phyloP scores from a whole-genome alignment of 2,329 filamentous ascomycete genomes.

The Botrytis tulipae region DNA sequence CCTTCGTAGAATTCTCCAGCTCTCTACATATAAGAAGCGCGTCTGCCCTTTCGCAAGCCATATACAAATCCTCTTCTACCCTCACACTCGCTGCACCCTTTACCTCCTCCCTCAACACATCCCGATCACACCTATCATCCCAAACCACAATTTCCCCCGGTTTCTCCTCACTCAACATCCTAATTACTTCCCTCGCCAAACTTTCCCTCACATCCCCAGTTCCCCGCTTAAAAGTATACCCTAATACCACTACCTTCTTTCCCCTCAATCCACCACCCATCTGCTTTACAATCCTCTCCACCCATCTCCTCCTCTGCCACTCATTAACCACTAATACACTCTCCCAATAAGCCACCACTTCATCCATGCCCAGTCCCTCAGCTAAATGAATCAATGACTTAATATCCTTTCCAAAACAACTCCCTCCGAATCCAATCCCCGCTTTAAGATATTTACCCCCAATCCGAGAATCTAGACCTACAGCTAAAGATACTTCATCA shows the following conservation, averaged over 20 bases:
- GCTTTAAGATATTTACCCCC: conserved; percentile 72
- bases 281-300: conserved; percentile 60
- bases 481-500: conserved; percentile 65
- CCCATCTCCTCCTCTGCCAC: conserved; percentile 69
- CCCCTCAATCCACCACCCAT: conserved; percentile 66
- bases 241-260: conserved; percentile 71
- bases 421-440: conserved; percentile 75
- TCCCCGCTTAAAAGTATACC: conserved; percentile 78
- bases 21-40: conserved; percentile 53
- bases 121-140: conserved; percentile 53
- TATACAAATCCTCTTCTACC: conserved; percentile 45
- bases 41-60: conserved; percentile 46
- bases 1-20: conserved; percentile 42
- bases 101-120: conserved; percentile 44
- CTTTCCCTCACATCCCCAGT: conserved; percentile 73
- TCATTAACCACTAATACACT: conserved; percentile 75
- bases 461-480: conserved; percentile 70
- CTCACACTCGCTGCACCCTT: conserved; percentile 35
- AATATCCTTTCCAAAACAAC: conserved; percentile 80
- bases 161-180: conserved; percentile 61
- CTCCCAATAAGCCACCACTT: conserved; percentile 74
- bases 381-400: conserved; percentile 72
- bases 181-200: conserved; percentile 66
- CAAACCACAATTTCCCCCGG: conserved; percentile 65
- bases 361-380: conserved; percentile 64